These are phyloP conservation scores for Colletotrichum eleusines DNA, from an alignment of 2,329 filamentous ascomycete genomes.

Conservation along the genomic window DNA sequence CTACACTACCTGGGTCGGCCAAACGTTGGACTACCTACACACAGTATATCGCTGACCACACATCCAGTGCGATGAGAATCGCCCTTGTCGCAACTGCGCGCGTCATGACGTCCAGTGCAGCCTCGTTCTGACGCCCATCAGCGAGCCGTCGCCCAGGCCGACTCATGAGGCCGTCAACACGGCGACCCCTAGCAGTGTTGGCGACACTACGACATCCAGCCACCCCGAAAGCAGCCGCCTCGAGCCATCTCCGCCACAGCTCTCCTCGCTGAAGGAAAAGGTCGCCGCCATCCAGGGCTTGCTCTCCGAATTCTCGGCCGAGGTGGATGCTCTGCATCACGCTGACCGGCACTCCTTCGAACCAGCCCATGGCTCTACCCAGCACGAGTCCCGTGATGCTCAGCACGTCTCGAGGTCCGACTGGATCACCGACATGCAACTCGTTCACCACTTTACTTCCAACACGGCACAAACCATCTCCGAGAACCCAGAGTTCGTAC, in stretches of 20 bases:
- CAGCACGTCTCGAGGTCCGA: slow-evolving; percentile 14
- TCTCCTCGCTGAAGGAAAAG: slow-evolving; percentile 31
- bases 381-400: slow-evolving; percentile 5
- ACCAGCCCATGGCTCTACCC: not conserved
- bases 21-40: not conserved
- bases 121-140: slow-evolving; percentile 26
- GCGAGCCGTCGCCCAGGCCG: slow-evolving; percentile 34
- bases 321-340: slow-evolving; percentile 28
- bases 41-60: slow-evolving; percentile 7
- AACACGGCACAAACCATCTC: slow-evolving; percentile 30
- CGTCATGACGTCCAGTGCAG: slow-evolving; percentile 39
- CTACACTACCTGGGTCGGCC: not conserved
- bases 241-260: slow-evolving; percentile 17
- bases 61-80: slow-evolving; percentile 33
- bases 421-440: slow-evolving; percentile 35
- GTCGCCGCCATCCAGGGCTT: slow-evolving; percentile 33
- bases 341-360: not conserved
- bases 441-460: slow-evolving; percentile 34
- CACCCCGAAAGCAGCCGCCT: slow-evolving; percentile 20
- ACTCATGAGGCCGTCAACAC: slow-evolving; percentile 20
- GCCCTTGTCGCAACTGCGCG: slow-evolving; percentile 37
- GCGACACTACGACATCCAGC: slow-evolving; percentile 26
- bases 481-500: slow-evolving; percentile 32
- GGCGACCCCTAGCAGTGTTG: slow-evolving; percentile 27
- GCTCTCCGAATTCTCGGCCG: slow-evolving; percentile 27